Conservation (phyloP, 495 filamentous ascomycete genomes). For the Daldinia vernicosa region DNA sequence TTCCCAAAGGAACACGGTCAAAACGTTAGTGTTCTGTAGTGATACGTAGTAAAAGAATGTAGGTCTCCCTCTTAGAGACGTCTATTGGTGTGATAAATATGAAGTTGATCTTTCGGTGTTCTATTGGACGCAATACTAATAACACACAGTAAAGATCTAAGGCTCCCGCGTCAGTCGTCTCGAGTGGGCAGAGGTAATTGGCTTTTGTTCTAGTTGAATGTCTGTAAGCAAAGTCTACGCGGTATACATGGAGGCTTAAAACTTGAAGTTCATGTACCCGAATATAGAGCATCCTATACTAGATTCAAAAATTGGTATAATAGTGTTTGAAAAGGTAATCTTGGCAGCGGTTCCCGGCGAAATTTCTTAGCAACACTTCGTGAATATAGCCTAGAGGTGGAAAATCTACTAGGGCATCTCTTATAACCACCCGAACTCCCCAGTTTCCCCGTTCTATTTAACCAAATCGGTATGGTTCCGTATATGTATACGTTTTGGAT, state of each 20-base stretch:
- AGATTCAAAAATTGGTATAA: not conserved
- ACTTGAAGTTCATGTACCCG: not conserved
- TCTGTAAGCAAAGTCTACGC: not conserved
- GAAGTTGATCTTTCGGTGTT: not conserved
- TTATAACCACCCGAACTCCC: not conserved
- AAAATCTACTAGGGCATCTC: not conserved
- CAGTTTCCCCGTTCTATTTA: not conserved
- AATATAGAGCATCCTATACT: not conserved
- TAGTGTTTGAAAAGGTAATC: not conserved
- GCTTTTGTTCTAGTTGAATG: not conserved
- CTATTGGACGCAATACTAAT: not conserved
- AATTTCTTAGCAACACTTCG: not conserved
- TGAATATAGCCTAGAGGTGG: not conserved
- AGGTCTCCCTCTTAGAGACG: not conserved
- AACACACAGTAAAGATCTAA: not conserved
- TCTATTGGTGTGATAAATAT: not conserved
- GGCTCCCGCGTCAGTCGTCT: not conserved
- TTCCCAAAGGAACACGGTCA: not conserved
- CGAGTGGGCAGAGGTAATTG: not conserved
- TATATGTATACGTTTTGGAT: not conserved
- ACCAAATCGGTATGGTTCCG: not conserved
- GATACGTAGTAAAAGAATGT: not conserved
- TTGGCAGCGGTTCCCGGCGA: not conserved
- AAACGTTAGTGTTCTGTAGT: not conserved
- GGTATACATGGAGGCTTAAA: not conserved